These are phyloP conservation scores for Mallotus japonicus DNA, from an alignment of 441 rosid species.

Conservation along the genomic window DNA sequence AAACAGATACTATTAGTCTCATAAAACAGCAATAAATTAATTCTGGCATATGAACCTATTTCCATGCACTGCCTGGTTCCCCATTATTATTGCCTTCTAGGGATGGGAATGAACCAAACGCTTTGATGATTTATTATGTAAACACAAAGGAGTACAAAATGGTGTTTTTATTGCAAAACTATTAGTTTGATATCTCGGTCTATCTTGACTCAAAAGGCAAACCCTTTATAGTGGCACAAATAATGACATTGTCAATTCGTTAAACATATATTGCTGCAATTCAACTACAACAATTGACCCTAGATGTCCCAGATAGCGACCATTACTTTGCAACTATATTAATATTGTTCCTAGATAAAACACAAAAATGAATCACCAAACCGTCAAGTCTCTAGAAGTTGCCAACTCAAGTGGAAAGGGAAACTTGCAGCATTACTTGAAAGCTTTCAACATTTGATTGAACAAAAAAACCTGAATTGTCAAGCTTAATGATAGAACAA, in stretches of 20 bases:
- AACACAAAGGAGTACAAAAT: background rate
- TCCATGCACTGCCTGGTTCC: background rate
- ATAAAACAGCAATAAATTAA: background rate
- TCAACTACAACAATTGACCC: background rate
- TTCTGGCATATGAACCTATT: background rate
- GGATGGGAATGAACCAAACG: background rate
- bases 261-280: background rate
- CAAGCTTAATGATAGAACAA: background rate
- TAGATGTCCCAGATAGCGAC: background rate
- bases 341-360: background rate
- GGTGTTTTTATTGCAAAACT: background rate
- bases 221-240: background rate
- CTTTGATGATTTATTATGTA: background rate
- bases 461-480: background rate
- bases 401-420: background rate
- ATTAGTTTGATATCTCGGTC: background rate
- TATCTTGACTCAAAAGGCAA: background rate
- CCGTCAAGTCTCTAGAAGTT: background rate
- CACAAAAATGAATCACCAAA: background rate
- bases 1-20: background rate
- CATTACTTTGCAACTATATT: background rate
- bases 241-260: background rate
- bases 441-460: background rate
- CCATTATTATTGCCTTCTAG: background rate
- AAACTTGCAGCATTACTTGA: background rate